phyloP scores from a whole-genome alignment of 83 land plant species.

The Picea mariana region DNA sequence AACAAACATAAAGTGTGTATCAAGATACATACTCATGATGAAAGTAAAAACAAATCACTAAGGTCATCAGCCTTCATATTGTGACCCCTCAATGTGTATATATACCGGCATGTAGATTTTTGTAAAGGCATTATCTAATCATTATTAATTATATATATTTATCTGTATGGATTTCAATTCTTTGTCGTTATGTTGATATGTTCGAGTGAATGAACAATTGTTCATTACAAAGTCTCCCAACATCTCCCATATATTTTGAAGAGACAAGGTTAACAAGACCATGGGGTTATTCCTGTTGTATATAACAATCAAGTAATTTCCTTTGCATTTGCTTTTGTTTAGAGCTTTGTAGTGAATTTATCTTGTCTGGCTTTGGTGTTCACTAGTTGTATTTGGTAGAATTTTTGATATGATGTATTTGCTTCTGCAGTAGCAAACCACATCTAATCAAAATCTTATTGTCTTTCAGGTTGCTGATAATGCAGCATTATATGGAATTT shows the following conservation, averaged over 20 bases:
- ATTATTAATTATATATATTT: too few species aligned
- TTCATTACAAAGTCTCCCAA: neutral
- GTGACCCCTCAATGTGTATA: too few species aligned
- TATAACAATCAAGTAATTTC: neutral
- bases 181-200: too few species aligned
- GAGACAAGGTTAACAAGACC: neutral
- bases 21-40: too few species aligned
- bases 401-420: neutral
- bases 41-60: too few species aligned
- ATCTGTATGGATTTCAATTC: too few species aligned
- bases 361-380: neutral
- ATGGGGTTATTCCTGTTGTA: neutral
- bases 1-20: too few species aligned
- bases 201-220: too few species aligned
- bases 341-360: neutral
- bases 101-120: too few species aligned
- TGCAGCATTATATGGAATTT: conserved; percentile 91
- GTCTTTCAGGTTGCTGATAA: conserved; percentile 81
- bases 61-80: too few species aligned
- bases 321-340: neutral
- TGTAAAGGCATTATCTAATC: too few species aligned
- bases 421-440: neutral
- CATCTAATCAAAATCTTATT: neutral
- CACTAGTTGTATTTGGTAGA: too few species aligned
- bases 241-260: neutral